Conservation (phyloP, 495 filamentous ascomycete genomes). For the Zalerion maritima region DNA sequence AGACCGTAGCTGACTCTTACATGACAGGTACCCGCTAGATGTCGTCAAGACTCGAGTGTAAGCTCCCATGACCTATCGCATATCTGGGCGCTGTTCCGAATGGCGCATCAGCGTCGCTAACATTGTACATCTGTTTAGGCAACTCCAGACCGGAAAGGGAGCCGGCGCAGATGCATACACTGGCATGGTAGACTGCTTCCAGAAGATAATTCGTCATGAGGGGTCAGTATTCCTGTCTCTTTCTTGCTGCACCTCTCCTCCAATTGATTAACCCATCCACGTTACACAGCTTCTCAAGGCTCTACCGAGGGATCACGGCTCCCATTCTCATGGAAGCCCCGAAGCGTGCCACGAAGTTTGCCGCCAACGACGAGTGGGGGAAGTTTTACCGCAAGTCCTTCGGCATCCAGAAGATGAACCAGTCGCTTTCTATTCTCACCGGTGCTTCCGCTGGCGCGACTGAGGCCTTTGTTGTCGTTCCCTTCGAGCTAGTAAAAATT, state of each 20-base stretch:
- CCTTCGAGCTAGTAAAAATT: slow-evolving; percentile 93
- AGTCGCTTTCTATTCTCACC: slow-evolving; percentile 76
- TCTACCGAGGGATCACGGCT: slow-evolving; percentile 91
- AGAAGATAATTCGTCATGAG: slow-evolving; percentile 88
- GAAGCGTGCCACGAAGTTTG: slow-evolving; percentile 97
- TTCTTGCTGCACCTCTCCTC: too few species aligned
- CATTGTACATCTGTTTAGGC: slow-evolving; percentile 43
- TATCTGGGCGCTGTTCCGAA: too few species aligned
- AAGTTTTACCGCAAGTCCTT: slow-evolving; percentile 76
- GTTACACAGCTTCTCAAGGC: slow-evolving; percentile 56
- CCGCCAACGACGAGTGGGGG: slow-evolving; percentile 97
- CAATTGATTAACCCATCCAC: background rate
- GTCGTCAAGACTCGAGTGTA: slow-evolving; percentile 97
- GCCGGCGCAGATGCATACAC: slow-evolving; percentile 70
- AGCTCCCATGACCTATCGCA: slow-evolving; percentile 16
- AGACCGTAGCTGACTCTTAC: slow-evolving; percentile 8
- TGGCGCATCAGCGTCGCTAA: too few species aligned
- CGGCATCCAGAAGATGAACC: slow-evolving; percentile 72
- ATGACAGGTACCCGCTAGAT: slow-evolving; percentile 83
- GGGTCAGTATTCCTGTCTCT: slow-evolving; percentile 42
- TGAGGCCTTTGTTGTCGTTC: slow-evolving; percentile 88
- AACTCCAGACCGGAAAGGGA: slow-evolving; percentile 64
- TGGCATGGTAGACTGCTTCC: slow-evolving; percentile 95
- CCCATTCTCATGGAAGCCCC: slow-evolving; percentile 98
- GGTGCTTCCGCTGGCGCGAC: slow-evolving; percentile 91